A percentile compares a stretch with the other conserved stretches of the same genome.
Evolutionary conservation across 2,329 filamentous ascomycete species (phyloP).

Genomic region (Acarospora socialis): DNA sequence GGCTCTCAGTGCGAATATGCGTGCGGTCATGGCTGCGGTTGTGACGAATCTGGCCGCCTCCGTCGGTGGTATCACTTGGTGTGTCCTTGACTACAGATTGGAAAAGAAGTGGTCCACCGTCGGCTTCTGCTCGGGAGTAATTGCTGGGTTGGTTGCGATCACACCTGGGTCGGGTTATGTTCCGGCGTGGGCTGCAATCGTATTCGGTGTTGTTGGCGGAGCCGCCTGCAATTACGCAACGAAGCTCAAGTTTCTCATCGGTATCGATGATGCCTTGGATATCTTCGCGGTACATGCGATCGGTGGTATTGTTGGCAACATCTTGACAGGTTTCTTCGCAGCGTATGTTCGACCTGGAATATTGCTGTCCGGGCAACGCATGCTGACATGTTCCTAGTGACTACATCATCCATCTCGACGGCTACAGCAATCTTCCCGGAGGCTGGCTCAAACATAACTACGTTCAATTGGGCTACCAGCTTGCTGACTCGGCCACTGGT

Average conservation of each 20-base stretch:
- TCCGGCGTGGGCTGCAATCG: constrained; percentile 67
- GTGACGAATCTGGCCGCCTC: constrained; percentile 78
- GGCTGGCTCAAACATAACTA: constrained; percentile 78
- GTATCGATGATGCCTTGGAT: constrained; percentile 73
- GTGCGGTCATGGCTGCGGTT: constrained; percentile 72
- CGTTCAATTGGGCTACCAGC: constrained; percentile 69
- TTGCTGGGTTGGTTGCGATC: constrained; percentile 75
- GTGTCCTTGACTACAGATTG: constrained; percentile 72
- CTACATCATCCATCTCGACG: constrained; percentile 72
- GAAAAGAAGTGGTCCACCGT: constrained; percentile 89
- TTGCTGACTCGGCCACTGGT: constrained; percentile 62
- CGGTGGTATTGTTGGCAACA: constrained; percentile 64
- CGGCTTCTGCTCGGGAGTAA: constrained; percentile 81
- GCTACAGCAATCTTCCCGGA: constrained; percentile 49
- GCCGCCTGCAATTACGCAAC: constrained; percentile 76
- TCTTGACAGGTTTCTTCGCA: constrained; percentile 70
- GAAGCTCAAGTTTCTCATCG: constrained; percentile 73
- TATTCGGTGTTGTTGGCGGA: constrained; percentile 65
- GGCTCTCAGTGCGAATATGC: constrained; percentile 65
- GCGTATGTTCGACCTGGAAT: constrained; percentile 34
- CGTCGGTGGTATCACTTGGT: constrained; percentile 79
- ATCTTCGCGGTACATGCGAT: constrained; percentile 76
- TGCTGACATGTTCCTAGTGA: constrained; percentile 31
- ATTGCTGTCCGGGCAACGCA: background rate
- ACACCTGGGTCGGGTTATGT: constrained; percentile 81